A percentile compares a stretch with the other conserved stretches of the same genome.
Evolutionary conservation across 2,329 filamentous ascomycete genomes (phyloP).

Genomic region (Scleromitrula shiraiana): DNA sequence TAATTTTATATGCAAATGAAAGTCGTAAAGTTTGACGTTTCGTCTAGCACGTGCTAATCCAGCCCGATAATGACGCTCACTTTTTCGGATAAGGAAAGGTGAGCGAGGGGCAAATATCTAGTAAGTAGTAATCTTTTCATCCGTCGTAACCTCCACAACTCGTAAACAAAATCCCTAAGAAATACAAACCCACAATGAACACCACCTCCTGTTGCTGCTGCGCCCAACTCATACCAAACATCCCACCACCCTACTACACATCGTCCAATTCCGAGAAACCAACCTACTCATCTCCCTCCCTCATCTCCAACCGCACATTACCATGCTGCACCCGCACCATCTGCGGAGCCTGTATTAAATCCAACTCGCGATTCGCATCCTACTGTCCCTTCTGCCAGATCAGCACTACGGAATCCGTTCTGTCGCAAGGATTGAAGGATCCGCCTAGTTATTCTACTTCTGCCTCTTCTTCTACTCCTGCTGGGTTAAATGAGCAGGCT

Average conservation of each 20-base stretch:
- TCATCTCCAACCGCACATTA: constrained; percentile 3
- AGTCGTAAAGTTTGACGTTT: too few relatives aligned
- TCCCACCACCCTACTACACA: neutral
- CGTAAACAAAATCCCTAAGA: neutral
- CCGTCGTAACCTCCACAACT: neutral
- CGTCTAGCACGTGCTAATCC: neutral
- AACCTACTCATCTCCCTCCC: too few relatives aligned
- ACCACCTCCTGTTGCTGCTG: neutral
- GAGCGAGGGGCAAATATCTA: neutral
- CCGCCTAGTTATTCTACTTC: constrained; percentile 53
- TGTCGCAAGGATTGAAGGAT: constrained; percentile 57
- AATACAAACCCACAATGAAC: neutral
- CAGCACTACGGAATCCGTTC: constrained; percentile 49
- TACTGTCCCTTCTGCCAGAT: constrained; percentile 67
- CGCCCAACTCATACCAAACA: neutral
- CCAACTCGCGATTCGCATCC: neutral
- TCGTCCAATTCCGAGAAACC: neutral
- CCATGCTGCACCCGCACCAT: constrained; percentile 3
- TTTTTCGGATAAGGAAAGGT: neutral
- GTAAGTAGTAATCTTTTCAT: neutral
- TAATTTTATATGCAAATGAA: neutral
- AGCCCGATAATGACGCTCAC: neutral
- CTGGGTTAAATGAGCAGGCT: too few relatives aligned
- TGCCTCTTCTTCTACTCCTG: constrained; percentile 18
- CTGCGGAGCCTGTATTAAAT: constrained; percentile 1